Conservation (phyloP, 176 grass and related monocot genomes). For the Carex myosuroides region DNA sequence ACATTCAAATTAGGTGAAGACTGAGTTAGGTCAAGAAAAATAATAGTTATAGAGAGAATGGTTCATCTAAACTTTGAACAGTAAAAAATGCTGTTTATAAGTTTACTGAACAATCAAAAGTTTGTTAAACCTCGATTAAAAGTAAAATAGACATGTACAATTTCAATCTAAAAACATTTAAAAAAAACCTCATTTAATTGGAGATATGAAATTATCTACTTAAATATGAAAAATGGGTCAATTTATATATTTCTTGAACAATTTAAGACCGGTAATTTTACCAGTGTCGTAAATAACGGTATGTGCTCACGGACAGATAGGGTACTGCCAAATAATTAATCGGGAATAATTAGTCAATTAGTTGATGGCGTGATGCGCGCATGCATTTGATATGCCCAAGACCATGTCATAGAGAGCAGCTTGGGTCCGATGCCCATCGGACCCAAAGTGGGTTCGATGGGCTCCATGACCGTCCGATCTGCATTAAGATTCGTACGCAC, state of each 20-base stretch:
- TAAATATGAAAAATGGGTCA: neutral
- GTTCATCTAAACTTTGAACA: neutral
- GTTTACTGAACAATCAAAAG: neutral
- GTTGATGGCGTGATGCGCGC: too few relatives aligned
- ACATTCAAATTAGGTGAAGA: neutral
- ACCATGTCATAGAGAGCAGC: too few relatives aligned
- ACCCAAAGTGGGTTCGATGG: too few relatives aligned
- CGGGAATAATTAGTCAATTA: too few relatives aligned
- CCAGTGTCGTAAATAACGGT: too few relatives aligned
- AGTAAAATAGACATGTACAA: neutral
- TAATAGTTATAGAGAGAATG: neutral
- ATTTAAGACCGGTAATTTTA: neutral
- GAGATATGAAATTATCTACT: neutral
- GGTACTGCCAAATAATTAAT: too few relatives aligned
- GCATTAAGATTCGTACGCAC: too few relatives aligned
- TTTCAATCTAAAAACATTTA: neutral
- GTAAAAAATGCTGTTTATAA: neutral
- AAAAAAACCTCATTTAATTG: neutral
- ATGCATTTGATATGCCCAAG: too few relatives aligned
- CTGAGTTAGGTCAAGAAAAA: neutral
- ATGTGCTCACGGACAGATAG: too few relatives aligned
- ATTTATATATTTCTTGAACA: neutral
- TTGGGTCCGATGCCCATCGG: too few relatives aligned
- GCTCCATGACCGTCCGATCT: too few relatives aligned
- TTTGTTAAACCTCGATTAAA: too few relatives aligned